phyloP scores from a whole-genome alignment of 495 filamentous ascomycete genomes.

The Geoglossum glabrum region DNA sequence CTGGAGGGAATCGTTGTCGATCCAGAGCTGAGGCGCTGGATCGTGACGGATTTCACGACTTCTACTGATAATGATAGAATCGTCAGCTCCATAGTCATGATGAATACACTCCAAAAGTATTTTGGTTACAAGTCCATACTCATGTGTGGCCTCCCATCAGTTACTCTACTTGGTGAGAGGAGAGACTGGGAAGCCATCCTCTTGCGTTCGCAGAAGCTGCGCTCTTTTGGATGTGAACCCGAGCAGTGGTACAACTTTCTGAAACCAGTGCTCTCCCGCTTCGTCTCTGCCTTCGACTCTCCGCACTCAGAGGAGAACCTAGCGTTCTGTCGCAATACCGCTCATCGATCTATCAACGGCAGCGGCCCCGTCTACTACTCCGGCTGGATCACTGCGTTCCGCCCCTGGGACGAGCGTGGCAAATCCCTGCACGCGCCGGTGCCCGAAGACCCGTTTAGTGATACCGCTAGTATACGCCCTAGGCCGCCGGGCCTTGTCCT shows the following conservation, averaged over 20 bases:
- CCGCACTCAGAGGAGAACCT: neutral
- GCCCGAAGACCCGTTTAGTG: neutral
- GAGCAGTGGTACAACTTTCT: neutral
- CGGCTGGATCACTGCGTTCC: neutral
- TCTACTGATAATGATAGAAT: conserved; percentile 19
- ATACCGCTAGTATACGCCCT: too few relatives aligned
- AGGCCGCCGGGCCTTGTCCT: neutral
- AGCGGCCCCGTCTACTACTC: neutral
- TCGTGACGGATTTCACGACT: conserved; percentile 24
- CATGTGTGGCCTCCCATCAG: conserved; percentile 26
- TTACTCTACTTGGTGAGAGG: conserved; percentile 26
- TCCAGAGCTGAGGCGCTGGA: conserved; percentile 19
- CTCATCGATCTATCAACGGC: neutral
- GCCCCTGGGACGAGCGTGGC: neutral
- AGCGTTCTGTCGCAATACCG: neutral
- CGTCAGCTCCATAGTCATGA: conserved; percentile 21
- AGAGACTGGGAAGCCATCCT: conserved; percentile 23
- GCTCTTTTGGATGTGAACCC: neutral
- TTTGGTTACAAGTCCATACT: conserved; percentile 15
- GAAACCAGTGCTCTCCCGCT: neutral
- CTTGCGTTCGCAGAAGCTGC: neutral
- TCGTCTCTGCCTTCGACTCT: neutral
- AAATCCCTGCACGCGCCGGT: neutral
- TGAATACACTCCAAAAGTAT: conserved; percentile 23
- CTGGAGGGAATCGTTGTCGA: conserved; percentile 22